Base-by-base conservation (phyloP, 805 yeast genomes). In the Ogataea degrootiae region DNA sequence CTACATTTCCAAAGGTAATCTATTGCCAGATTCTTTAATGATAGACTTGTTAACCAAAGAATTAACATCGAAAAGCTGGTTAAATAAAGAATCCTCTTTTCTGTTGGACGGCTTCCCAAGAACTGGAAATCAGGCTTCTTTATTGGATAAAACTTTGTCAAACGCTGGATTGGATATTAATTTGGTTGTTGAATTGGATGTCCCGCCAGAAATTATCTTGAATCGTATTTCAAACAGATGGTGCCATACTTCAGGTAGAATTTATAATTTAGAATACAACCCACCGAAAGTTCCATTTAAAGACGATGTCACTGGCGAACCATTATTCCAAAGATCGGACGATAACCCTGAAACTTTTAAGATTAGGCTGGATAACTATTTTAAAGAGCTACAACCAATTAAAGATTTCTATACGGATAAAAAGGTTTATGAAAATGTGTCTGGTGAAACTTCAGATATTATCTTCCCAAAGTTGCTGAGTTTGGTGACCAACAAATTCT, bases 61-160 rank as follows among this genome's bases (percentile, higher is more conserved):
- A 44, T 64, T 89, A 47, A 44, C 54, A 7, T 46, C 52, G 6
- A 58, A 65, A 6, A 57, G 65, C 8, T 78, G 83, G 75, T 69
- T 82, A 17, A 65, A 69, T 35, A 40, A 66, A 0, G 45, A 66
- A 1, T 54, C 81, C 1, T 68, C 81, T 6, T 91, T 96, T 87
- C 70, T 91, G 31, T 70, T 92, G 42, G 98, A 91, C 63, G 98
- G 98, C 39, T 92, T 90, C 59, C 98, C 98, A 5, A 73, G 98
- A 52, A 92, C 94, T 0, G 60, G 70, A 17, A 67, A 66, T 4
- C 98, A 91, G 66, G 97, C 97, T 0, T 60, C 63, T 37, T 75
- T 72, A 9, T 68, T 89, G 36, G 80, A 80, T 46, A 54, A 59
- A 15, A 71, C 70, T 6, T 68, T 85, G 46, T 52, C 46, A 1